phyloP scores from a whole-genome alignment of 2,329 filamentous ascomycete genomes.

The Pestalotiopsis sp. region DNA sequence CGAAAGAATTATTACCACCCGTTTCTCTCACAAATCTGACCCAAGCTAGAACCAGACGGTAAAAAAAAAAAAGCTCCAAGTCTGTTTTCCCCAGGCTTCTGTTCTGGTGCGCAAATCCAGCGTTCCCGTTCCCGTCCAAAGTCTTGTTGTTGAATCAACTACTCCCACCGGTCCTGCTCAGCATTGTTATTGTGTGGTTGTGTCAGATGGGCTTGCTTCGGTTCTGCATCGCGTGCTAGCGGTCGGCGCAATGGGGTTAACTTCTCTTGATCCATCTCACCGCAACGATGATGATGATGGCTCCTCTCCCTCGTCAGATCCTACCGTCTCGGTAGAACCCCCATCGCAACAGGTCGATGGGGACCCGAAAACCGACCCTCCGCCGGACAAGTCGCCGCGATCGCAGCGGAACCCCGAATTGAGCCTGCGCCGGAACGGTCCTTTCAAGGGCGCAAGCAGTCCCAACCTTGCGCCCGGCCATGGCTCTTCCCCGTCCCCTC shows the following conservation, averaged over 20 bases:
- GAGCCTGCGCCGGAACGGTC: background rate
- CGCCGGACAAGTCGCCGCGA: background rate
- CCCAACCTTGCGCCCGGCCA: slow-evolving; percentile 14
- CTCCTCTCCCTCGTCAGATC: background rate
- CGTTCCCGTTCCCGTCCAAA: background rate
- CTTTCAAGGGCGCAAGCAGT: background rate
- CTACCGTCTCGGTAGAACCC: background rate
- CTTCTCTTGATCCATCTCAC: background rate
- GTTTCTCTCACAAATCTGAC: background rate
- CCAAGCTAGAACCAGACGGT: background rate
- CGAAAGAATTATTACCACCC: background rate
- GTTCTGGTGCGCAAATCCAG: background rate
- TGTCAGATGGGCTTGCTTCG: slow-evolving; percentile 10
- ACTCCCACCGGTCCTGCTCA: background rate
- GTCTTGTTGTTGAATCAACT: background rate
- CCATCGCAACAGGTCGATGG: background rate
- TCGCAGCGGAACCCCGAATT: slow-evolving; percentile 6
- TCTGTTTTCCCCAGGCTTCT: background rate
- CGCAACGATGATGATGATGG: slow-evolving; percentile 4
- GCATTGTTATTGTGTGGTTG: background rate
- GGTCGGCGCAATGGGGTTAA: slow-evolving; percentile 10
- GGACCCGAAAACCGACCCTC: background rate
- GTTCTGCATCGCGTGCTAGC: slow-evolving; percentile 5
- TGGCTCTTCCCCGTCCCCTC: slow-evolving; percentile 11
- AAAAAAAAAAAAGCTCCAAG: background rate